Conservation (phyloP, 306 rosid genomes). For the Corylus americana region DNA sequence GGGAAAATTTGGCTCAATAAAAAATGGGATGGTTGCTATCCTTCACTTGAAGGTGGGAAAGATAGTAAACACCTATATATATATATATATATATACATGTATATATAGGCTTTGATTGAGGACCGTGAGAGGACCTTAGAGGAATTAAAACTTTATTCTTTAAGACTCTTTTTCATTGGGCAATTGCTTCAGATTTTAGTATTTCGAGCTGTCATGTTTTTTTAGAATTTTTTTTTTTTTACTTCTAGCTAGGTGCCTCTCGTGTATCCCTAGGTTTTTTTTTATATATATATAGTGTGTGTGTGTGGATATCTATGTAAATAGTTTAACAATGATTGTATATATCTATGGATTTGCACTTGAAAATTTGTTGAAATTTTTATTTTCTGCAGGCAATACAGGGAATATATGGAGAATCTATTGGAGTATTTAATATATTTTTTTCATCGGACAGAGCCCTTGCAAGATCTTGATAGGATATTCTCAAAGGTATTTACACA, state of each 20-base stretch:
- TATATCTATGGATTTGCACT: neutral
- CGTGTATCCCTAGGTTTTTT: too few relatives aligned
- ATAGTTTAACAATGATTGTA: neutral
- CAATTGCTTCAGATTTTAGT: too few relatives aligned
- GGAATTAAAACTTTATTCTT: too few relatives aligned
- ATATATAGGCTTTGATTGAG: too few relatives aligned
- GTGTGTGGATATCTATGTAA: neutral
- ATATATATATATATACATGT: too few relatives aligned
- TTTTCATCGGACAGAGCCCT: conserved; percentile 94
- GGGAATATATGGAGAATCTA: conserved; percentile 73
- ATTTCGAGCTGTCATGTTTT: too few relatives aligned
- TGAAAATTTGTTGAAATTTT: conserved; percentile 5
- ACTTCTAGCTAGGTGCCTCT: too few relatives aligned
- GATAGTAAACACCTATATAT: neutral
- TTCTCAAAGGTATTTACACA: conserved; percentile 60
- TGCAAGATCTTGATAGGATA: conserved; percentile 92
- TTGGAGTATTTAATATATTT: conserved; percentile 68
- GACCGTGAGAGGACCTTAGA: too few relatives aligned
- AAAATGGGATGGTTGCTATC: neutral
- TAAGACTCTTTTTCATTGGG: too few relatives aligned
- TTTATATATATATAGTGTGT: neutral
- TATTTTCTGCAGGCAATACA: conserved; percentile 65
- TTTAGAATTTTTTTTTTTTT: too few relatives aligned
- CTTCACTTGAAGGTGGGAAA: neutral
- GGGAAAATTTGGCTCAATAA: neutral